Percentiles rank a stretch among this genome's conserved stretches.
These are phyloP conservation scores for Penicillium sp. DNA, from an alignment of 2,329 filamentous ascomycete genomes.

Conservation along the genomic window DNA sequence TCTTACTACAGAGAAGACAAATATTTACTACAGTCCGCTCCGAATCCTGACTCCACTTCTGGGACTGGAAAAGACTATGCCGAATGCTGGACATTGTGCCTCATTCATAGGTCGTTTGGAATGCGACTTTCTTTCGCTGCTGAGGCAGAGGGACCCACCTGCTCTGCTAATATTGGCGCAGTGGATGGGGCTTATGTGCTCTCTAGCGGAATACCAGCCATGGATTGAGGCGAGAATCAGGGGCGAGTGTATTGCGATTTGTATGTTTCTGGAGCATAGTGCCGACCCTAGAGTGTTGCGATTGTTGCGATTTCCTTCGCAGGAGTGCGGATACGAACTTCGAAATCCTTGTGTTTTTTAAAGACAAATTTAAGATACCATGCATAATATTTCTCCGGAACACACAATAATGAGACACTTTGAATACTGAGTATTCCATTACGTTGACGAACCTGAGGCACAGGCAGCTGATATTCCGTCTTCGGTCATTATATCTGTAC, in stretches of 20 bases:
- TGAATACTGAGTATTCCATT: too few species aligned
- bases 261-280: slow-evolving; percentile 28
- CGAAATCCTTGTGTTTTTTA: background rate
- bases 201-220: slow-evolving; percentile 26
- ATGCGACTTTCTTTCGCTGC: slow-evolving; percentile 24
- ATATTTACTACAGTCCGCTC: slow-evolving; percentile 27
- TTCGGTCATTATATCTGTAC: too few species aligned
- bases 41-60: slow-evolving; percentile 18
- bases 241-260: slow-evolving; percentile 31
- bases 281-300: slow-evolving; percentile 21
- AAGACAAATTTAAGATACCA: background rate
- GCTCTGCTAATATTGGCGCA: slow-evolving; percentile 30
- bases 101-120: slow-evolving; percentile 30
- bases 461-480: too few species aligned
- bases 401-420: background rate
- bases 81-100: slow-evolving; percentile 23
- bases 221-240: slow-evolving; percentile 31
- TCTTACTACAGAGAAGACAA: slow-evolving; percentile 16
- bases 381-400: too few species aligned
- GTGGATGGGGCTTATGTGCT: slow-evolving; percentile 35
- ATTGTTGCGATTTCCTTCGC: slow-evolving; percentile 25
- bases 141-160: slow-evolving; percentile 23
- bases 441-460: too few species aligned
- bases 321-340: slow-evolving; percentile 25
- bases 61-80: slow-evolving; percentile 17